Percentiles rank a stretch among this genome's conserved stretches.
phyloP scores from a whole-genome alignment of 2,329 filamentous ascomycete species.

The Fusarium algeriense region DNA sequence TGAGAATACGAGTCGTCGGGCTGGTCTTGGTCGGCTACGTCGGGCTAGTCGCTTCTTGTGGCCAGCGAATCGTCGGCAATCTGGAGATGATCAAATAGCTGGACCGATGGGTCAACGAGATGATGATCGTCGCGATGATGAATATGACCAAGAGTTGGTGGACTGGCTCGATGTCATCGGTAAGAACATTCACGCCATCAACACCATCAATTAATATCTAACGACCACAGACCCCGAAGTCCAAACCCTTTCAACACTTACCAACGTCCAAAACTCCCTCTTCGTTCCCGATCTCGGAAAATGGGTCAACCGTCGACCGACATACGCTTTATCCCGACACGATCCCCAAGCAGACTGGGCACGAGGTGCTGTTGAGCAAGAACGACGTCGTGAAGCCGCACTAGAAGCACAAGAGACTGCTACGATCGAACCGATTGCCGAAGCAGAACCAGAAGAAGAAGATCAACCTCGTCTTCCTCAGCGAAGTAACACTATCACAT shows the following conservation, averaged over 20 bases:
- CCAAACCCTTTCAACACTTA: slow-evolving; percentile 83
- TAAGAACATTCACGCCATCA: slow-evolving; percentile 30
- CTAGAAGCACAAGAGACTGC: neutral
- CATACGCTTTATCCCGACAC: slow-evolving; percentile 76
- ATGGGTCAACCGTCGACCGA: slow-evolving; percentile 81
- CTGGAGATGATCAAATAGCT: neutral
- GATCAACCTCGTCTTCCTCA: slow-evolving; percentile 45
- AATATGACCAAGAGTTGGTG: slow-evolving; percentile 56
- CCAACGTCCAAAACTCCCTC: slow-evolving; percentile 90
- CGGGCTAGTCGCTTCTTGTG: slow-evolving; percentile 47
- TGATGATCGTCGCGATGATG: slow-evolving; percentile 41
- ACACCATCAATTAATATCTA: neutral
- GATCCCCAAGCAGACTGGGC: slow-evolving; percentile 45
- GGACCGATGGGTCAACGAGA: slow-evolving; percentile 21
- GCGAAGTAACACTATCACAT: slow-evolving; percentile 72
- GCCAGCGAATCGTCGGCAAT: slow-evolving; percentile 40
- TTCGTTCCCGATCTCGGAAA: slow-evolving; percentile 85
- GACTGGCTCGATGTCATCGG: slow-evolving; percentile 58
- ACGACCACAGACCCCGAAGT: slow-evolving; percentile 78
- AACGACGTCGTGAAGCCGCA: slow-evolving; percentile 33
- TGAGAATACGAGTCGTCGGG: slow-evolving; percentile 18
- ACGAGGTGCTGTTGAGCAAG: slow-evolving; percentile 33
- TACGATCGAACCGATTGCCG: slow-evolving; percentile 10
- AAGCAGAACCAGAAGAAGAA: neutral
- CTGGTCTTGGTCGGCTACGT: slow-evolving; percentile 21